A percentile compares a stretch with the other conserved stretches of the same genome.
phyloP scores from a whole-genome alignment of 129 eudicot species.

The sunflower (Helianthus annuus) region HanXRQr2.0-SUNRISE NC_035439.2:88256217-88256716 shows the following conservation, averaged over 20 bases:
- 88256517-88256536: neutral
- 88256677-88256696: neutral
- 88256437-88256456: neutral
- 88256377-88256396: neutral
- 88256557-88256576: neutral
- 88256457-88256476: neutral
- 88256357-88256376: neutral
- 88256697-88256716: neutral
- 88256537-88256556: slow-evolving; percentile 1
- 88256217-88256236: too few relatives aligned
- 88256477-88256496: neutral
- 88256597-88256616: neutral
- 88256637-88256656: neutral
- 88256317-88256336: neutral
- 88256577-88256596: neutral
- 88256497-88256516: neutral
- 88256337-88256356: neutral
- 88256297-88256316: too few relatives aligned
- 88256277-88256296: too few relatives aligned
- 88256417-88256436: neutral
- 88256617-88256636: neutral
- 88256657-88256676: neutral
- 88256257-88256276: too few relatives aligned
- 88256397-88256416: neutral
- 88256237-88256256: too few relatives aligned